phyloP scores from a whole-genome alignment of 257 asterid species.

The Lycium ferocissimum region DNA sequence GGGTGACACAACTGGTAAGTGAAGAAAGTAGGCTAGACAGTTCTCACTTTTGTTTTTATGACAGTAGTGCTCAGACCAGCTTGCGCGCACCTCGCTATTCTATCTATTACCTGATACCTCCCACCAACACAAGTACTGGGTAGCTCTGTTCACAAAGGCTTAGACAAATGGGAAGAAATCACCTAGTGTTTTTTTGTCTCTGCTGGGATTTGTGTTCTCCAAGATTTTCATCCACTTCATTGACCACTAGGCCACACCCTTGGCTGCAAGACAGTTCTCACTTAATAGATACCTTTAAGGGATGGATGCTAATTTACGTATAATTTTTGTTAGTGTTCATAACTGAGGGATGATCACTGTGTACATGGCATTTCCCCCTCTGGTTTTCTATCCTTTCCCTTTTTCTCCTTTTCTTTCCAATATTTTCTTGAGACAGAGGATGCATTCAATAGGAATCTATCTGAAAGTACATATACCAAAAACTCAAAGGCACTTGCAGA shows the following conservation, averaged over 20 bases:
- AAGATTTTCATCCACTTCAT: not conserved
- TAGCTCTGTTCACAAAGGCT: not conserved
- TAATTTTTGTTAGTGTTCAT: not conserved
- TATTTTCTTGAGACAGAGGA: not conserved
- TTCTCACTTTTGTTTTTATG: not conserved
- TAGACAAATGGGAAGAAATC: not conserved
- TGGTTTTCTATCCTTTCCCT: not conserved
- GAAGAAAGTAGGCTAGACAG: not conserved
- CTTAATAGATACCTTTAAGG: not conserved
- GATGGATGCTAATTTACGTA: not conserved
- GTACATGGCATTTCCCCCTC: not conserved
- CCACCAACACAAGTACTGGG: not conserved
- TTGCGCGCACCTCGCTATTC: not conserved
- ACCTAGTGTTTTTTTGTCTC: too few species aligned
- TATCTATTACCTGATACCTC: not conserved
- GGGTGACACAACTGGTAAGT: not conserved
- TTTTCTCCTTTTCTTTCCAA: not conserved
- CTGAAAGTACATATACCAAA: not conserved
- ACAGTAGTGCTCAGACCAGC: not conserved
- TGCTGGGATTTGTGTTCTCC: not conserved
- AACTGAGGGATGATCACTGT: not conserved
- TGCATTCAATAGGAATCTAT: not conserved
- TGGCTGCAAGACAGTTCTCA: not conserved
- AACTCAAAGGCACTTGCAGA: not conserved
- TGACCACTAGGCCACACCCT: not conserved